Evolutionary conservation across 306 rosid genomes (phyloP), one percentile per base, ranked within the genome.

Genomic region (Lotus japonicus): DNA sequence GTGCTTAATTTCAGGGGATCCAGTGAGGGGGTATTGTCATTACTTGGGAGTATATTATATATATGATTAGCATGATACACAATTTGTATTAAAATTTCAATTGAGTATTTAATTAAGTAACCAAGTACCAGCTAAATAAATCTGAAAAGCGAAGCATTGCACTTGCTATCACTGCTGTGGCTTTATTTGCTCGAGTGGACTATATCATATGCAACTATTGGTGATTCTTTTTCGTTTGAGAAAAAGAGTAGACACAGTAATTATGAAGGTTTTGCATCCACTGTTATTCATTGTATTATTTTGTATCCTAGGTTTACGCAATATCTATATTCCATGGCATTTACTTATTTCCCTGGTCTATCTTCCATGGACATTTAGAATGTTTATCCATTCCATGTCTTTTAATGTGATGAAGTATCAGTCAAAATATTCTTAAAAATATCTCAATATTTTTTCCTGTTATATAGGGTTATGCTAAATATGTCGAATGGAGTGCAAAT

Each of bases 401-500:
- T 39, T 51, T 51, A 38, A 46, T 54, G 15, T n/a, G 5, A 60
- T 53, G 58, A 60, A 48, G 52, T 78, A 28, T 19, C 16, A 11
- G n/a, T 16, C 36, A 15, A 12, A 31, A 21, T 68, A 49, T 69
- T 31, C 31, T 13, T 38, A 31, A 46, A 71, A 53, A 45, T 56
- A 38, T 59, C 54, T 57, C 70, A 36, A 42, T 62, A 68, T 17
- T 16, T 50, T 31, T 70, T 23, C 52, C 42, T 19, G 54, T 64
- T n/a, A 19, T 58, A 26, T 36, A 95, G 99, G 99, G 99, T 64
- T 77, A 68, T 64, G 97, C 90, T 31, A 95, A 85, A 72, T 95
- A 87, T 73, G 95, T 95, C 74, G 99, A 91, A 76, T 95, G 99
- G 99, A 95, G 99, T 77, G 99, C 97, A 13, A 91, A 88, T 64